Percentiles rank a stretch among this genome's conserved stretches.
Evolutionary conservation across 306 rosid species (phyloP).

Genomic region (Cicer yamashitae): DNA sequence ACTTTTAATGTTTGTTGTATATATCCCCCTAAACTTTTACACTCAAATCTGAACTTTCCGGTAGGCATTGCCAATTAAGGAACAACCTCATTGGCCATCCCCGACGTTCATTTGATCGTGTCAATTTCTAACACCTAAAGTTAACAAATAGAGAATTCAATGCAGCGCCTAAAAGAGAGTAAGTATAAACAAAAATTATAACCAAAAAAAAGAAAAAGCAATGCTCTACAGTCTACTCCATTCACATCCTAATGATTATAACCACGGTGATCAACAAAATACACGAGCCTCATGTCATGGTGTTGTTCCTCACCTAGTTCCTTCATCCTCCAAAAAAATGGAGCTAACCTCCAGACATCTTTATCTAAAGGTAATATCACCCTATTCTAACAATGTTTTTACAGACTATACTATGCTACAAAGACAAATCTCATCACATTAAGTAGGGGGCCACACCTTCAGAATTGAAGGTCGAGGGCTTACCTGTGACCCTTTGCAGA

Average conservation of each 20-base stretch:
- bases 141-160: neutral
- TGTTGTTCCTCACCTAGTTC: slow-evolving; percentile 1
- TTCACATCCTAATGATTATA: slow-evolving; percentile 57
- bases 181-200: slow-evolving; percentile 17
- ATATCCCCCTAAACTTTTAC: neutral
- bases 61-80: slow-evolving; percentile 1
- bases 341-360: slow-evolving; percentile 40
- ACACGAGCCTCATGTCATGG: slow-evolving; percentile 44
- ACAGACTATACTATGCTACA: slow-evolving; percentile 27
- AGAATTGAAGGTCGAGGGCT: slow-evolving; percentile 34
- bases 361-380: slow-evolving; percentile 25
- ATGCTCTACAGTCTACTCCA: slow-evolving; percentile 17
- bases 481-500: slow-evolving; percentile 28
- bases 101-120: neutral
- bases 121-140: slow-evolving; percentile 12
- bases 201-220: slow-evolving; percentile 16
- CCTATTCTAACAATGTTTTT: slow-evolving; percentile 27
- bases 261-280: slow-evolving; percentile 50
- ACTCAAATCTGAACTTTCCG: neutral
- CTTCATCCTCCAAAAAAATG: slow-evolving; percentile 35
- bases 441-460: slow-evolving; percentile 17
- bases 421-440: slow-evolving; percentile 23
- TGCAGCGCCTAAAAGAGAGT: neutral
- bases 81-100: slow-evolving; percentile 2
- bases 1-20: no score